phyloP scores from a whole-genome alignment of 768 basidiomycete species.

The Lactarius tabidus region DNA sequence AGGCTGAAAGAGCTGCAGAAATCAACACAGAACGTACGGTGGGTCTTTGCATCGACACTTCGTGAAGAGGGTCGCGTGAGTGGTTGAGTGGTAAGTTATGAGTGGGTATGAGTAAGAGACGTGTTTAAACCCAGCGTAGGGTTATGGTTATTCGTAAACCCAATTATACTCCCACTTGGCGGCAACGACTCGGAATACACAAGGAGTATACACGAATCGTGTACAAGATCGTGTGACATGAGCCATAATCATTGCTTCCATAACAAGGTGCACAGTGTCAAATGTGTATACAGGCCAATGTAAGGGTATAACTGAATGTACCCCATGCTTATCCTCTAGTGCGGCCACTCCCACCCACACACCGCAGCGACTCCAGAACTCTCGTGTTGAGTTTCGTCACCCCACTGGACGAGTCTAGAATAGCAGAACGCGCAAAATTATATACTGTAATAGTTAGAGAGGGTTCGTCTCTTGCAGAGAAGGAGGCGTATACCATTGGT shows the following conservation, averaged over 20 bases:
- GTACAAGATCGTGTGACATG: too few relatives aligned
- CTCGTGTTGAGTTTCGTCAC: too few relatives aligned
- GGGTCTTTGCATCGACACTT: constrained; percentile 68
- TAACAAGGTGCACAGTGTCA: not conserved
- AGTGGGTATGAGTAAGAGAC: not conserved
- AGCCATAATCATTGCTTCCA: too few relatives aligned
- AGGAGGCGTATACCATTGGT: constrained; percentile 11
- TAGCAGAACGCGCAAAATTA: not conserved
- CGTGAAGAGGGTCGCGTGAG: not conserved
- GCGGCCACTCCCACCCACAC: not conserved
- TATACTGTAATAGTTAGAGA: not conserved
- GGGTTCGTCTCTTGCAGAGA: not conserved
- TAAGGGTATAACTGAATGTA: not conserved
- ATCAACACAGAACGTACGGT: constrained; percentile 44
- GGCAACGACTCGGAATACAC: too few relatives aligned
- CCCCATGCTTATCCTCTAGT: not conserved
- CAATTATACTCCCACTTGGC: too few relatives aligned
- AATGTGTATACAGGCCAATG: not conserved
- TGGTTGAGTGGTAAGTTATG: not conserved
- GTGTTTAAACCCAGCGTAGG: not conserved
- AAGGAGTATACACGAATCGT: too few relatives aligned
- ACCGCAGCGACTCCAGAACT: not conserved
- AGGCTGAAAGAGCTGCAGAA: not conserved
- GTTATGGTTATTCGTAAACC: not conserved
- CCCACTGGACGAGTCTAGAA: not conserved